These are phyloP conservation scores for Oemleria cerasiformis DNA, from an alignment of 306 rosid species.

Conservation along the genomic window DNA sequence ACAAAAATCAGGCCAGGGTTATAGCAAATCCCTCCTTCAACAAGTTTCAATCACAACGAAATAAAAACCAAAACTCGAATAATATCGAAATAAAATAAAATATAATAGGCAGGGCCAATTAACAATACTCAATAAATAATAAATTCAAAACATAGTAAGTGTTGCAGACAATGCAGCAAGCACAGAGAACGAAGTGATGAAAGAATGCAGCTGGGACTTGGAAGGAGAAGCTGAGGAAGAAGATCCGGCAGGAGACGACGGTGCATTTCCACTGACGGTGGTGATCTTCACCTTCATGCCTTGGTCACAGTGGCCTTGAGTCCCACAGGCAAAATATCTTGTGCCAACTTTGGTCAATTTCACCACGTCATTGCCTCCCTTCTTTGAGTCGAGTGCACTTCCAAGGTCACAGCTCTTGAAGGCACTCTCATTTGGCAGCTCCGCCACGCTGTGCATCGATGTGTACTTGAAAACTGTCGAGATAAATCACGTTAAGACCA, in stretches of 20 bases:
- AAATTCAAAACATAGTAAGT: conserved; percentile 21
- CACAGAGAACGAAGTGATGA: conserved; percentile 21
- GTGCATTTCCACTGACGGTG: conserved; percentile 36
- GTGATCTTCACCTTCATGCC: conserved; percentile 85
- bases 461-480: conserved; percentile 75
- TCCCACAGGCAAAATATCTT: conserved; percentile 77
- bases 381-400: conserved; percentile 45
- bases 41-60: background rate
- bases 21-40: background rate
- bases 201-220: conserved; percentile 5
- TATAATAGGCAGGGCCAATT: background rate
- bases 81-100: background rate
- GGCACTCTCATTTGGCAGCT: conserved; percentile 55
- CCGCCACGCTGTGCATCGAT: conserved; percentile 67
- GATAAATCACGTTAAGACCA: background rate
- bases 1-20: background rate
- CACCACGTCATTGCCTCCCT: conserved; percentile 49
- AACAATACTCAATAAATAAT: background rate
- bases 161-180: conserved; percentile 24
- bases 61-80: background rate
- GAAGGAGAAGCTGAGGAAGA: conserved; percentile 35
- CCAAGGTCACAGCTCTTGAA: conserved; percentile 67
- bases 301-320: conserved; percentile 67
- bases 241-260: conserved; percentile 40
- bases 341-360: conserved; percentile 55